Percentiles rank a stretch among this genome's conserved stretches.
These are phyloP conservation scores for Leucoagaricus sp. DNA, from an alignment of 1,284 basidiomycete genomes.

Conservation along the genomic window DNA sequence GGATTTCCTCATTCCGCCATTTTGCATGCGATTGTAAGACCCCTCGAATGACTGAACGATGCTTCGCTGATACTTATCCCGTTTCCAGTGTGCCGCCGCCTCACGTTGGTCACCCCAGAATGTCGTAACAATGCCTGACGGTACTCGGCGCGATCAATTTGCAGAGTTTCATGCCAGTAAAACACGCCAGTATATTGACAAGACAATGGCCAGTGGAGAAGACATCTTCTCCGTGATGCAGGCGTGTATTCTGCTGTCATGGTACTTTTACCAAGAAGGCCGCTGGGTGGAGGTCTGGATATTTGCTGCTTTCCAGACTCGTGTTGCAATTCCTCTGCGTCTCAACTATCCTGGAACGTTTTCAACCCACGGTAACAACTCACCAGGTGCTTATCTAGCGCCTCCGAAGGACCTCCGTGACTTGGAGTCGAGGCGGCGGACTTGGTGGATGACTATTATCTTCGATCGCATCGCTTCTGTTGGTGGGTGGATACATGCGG, in stretches of 20 bases:
- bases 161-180: constrained; percentile 84
- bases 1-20: constrained; percentile 82
- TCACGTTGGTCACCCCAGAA: constrained; percentile 79
- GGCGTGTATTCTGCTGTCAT: constrained; percentile 79
- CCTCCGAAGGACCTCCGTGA: constrained; percentile 75
- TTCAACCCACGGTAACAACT: constrained; percentile 61
- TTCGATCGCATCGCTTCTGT: constrained; percentile 84
- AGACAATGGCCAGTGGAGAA: constrained; percentile 80
- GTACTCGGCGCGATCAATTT: constrained; percentile 73
- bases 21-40: constrained; percentile 73
- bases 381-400: constrained; percentile 75
- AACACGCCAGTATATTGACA: constrained; percentile 81
- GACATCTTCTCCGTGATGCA: constrained; percentile 85
- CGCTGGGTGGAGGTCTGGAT: constrained; percentile 91
- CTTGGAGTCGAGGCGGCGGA: constrained; percentile 72
- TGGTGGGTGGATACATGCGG: constrained; percentile 85
- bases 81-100: constrained; percentile 72
- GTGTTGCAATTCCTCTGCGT: constrained; percentile 79
- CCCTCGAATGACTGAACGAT: constrained; percentile 5
- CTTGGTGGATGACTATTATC: constrained; percentile 87
- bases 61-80: constrained; percentile 14
- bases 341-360: constrained; percentile 83
- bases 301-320: constrained; percentile 81
- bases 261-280: constrained; percentile 87
- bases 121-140: constrained; percentile 65